Conservation (phyloP, 192 early-diverging fungal species). For the Phlyctochytrium planicorne region DNA sequence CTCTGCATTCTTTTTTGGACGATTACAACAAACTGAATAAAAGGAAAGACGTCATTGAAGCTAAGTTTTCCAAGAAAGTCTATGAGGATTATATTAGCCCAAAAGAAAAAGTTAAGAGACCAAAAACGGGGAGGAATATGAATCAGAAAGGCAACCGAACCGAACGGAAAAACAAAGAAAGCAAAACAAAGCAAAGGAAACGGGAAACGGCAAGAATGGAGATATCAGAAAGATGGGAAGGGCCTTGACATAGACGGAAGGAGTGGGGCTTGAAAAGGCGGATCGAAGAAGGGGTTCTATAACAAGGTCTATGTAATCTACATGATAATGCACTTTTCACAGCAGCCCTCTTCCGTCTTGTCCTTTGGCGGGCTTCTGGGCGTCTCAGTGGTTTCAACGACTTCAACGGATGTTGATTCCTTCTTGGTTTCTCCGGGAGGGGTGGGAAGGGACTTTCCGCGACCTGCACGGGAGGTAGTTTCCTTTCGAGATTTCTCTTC, state of each 20-base stretch:
- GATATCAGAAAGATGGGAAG: slow-evolving; percentile 1
- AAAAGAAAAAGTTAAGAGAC: too few relatives aligned
- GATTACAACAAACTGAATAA: too few relatives aligned
- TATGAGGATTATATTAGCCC: too few relatives aligned
- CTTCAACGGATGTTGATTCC: too few relatives aligned
- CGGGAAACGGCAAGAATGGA: background rate
- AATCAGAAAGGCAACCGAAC: background rate
- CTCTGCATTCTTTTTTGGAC: too few relatives aligned
- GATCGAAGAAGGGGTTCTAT: background rate
- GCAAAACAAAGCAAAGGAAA: background rate
- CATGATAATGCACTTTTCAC: background rate
- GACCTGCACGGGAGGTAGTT: background rate
- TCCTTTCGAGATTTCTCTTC: background rate
- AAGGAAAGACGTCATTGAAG: background rate
- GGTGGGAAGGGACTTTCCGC: slow-evolving; percentile 1
- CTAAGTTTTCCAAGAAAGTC: too few relatives aligned
- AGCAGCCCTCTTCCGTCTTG: slow-evolving; percentile 1
- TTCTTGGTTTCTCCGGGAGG: background rate
- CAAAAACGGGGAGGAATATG: background rate
- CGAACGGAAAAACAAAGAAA: background rate
- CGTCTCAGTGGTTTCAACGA: too few relatives aligned
- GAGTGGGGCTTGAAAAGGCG: too few relatives aligned
- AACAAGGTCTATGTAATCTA: background rate
- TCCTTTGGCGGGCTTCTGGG: too few relatives aligned
- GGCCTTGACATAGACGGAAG: too few relatives aligned